Conservation (phyloP, 345 rosid species). For the Erucastrum elatum region DNA sequence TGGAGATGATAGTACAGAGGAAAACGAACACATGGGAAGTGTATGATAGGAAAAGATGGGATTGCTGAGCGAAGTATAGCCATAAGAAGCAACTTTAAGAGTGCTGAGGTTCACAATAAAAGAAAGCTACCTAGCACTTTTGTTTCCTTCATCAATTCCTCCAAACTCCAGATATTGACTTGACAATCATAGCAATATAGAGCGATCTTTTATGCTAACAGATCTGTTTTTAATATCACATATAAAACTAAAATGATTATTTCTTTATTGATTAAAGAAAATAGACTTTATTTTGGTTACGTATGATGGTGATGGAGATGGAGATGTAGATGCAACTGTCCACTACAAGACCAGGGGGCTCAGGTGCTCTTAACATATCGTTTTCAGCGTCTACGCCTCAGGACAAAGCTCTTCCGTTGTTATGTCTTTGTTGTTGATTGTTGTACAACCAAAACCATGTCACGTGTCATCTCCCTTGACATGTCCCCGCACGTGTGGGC, state of each 20-base stretch:
- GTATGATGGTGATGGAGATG: not conserved
- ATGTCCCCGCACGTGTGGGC: constrained; percentile 43
- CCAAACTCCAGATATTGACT: constrained; percentile 28
- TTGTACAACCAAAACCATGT: constrained; percentile 18
- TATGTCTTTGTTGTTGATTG: constrained; percentile 29
- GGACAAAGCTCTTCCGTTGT: constrained; percentile 26
- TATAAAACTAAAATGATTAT: not conserved
- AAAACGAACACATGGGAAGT: constrained; percentile 23
- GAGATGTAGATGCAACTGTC: constrained; percentile 18
- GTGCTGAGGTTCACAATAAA: constrained; percentile 49
- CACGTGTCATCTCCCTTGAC: constrained; percentile 33
- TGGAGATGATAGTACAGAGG: constrained; percentile 1
- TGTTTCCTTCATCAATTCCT: constrained; percentile 18
- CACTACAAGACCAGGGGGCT: constrained; percentile 1
- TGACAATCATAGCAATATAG: constrained; percentile 8
- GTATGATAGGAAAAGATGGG: constrained; percentile 34
- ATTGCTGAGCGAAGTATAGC: constrained; percentile 41
- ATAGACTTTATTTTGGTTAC: not conserved
- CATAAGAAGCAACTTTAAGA: constrained; percentile 48
- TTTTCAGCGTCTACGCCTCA: constrained; percentile 17
- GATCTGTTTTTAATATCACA: not conserved
- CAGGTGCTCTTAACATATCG: constrained; percentile 3
- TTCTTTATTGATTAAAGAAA: not conserved
- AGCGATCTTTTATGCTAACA: not conserved
- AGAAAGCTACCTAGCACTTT: constrained; percentile 47